Conservation (phyloP, 2,329 filamentous ascomycete species). For the Aureobasidium sp. region DNA sequence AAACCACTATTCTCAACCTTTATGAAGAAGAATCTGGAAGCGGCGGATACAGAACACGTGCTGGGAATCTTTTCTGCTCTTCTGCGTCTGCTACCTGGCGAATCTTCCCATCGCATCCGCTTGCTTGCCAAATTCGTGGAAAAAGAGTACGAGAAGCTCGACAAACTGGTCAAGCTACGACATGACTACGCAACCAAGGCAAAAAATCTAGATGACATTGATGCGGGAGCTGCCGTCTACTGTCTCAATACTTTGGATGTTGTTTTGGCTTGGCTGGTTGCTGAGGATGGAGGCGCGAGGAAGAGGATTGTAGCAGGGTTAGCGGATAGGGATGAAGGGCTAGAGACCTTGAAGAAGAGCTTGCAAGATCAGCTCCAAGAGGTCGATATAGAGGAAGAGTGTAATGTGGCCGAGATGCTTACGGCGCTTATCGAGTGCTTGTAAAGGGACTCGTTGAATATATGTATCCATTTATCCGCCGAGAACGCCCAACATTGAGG, state of each 20-base stretch:
- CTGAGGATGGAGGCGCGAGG: slow-evolving; percentile 74
- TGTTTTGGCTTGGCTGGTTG: slow-evolving; percentile 81
- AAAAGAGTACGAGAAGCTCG: slow-evolving; percentile 82
- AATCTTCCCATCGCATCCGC: slow-evolving; percentile 72
- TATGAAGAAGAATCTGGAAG: slow-evolving; percentile 74
- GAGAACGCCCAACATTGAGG: too few relatives aligned
- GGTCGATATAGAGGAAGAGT: slow-evolving; percentile 47
- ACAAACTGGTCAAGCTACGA: slow-evolving; percentile 63
- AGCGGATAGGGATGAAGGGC: slow-evolving; percentile 58
- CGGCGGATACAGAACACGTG: slow-evolving; percentile 66
- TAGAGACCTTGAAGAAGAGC: slow-evolving; percentile 58
- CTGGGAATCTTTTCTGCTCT: slow-evolving; percentile 79
- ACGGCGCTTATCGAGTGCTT: slow-evolving; percentile 45
- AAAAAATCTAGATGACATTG: slow-evolving; percentile 54
- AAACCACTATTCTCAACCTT: slow-evolving; percentile 82
- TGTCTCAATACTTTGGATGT: slow-evolving; percentile 77
- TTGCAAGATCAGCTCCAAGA: slow-evolving; percentile 62
- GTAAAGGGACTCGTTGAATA: neutral
- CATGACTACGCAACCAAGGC: slow-evolving; percentile 62
- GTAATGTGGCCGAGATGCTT: slow-evolving; percentile 58
- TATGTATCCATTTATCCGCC: too few relatives aligned
- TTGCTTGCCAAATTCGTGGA: slow-evolving; percentile 92
- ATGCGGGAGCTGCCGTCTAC: slow-evolving; percentile 75
- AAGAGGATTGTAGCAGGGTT: slow-evolving; percentile 57
- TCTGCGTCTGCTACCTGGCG: slow-evolving; percentile 68